These are phyloP conservation scores for Cryoendolithus antarcticus DNA, from an alignment of 2,329 filamentous ascomycete genomes.

Conservation along the genomic window DNA sequence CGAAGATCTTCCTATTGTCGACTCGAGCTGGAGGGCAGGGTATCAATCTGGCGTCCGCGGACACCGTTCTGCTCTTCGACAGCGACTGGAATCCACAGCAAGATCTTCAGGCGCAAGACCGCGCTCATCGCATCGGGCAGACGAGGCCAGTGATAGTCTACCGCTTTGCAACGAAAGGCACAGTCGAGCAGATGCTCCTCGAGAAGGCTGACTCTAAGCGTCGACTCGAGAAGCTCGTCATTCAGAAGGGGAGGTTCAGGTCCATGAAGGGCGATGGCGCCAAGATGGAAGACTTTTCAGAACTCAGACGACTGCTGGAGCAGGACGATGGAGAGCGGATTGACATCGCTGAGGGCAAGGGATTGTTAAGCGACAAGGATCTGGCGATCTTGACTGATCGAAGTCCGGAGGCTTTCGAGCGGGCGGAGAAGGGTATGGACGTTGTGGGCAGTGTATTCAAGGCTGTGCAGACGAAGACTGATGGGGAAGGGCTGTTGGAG, in stretches of 20 bases:
- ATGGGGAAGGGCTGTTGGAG: slow-evolving; percentile 33
- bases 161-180: slow-evolving; percentile 82
- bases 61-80: slow-evolving; percentile 88
- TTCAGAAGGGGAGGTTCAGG: slow-evolving; percentile 78
- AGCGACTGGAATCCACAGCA: slow-evolving; percentile 93
- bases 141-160: slow-evolving; percentile 86
- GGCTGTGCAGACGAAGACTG: slow-evolving; percentile 60
- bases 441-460: slow-evolving; percentile 45
- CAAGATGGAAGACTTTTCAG: slow-evolving; percentile 32
- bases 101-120: slow-evolving; percentile 90
- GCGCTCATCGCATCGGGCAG: slow-evolving; percentile 89
- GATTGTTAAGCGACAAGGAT: slow-evolving; percentile 64
- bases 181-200: slow-evolving; percentile 78
- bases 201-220: slow-evolving; percentile 85
- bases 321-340: slow-evolving; percentile 57
- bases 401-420: slow-evolving; percentile 52
- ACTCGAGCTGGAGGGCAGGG: slow-evolving; percentile 89
- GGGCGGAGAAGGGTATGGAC: slow-evolving; percentile 68
- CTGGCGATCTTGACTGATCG: slow-evolving; percentile 69
- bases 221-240: slow-evolving; percentile 83
- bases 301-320: slow-evolving; percentile 33
- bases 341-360: slow-evolving; percentile 44
- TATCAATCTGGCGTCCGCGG: slow-evolving; percentile 83
- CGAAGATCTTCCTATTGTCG: slow-evolving; percentile 70
- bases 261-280: slow-evolving; percentile 39